Conservation (phyloP, 2,329 filamentous ascomycete species). For the Xylaria sp. region DNA sequence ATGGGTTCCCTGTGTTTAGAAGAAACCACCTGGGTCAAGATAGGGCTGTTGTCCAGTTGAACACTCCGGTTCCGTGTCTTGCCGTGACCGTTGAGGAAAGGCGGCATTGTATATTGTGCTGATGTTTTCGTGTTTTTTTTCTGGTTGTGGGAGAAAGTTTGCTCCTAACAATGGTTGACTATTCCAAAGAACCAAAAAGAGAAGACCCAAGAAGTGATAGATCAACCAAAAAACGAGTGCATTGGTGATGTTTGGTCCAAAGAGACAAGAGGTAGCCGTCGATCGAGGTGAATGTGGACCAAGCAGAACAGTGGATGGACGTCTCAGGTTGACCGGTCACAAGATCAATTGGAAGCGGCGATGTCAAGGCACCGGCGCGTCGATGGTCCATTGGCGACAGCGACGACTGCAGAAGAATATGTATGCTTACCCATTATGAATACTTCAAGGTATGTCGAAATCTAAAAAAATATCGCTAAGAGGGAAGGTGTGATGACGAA, state of each 20-base stretch:
- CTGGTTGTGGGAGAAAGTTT: slow-evolving; percentile 45
- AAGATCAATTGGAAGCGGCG: slow-evolving; percentile 37
- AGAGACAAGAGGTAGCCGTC: slow-evolving; percentile 24
- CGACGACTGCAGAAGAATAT: slow-evolving; percentile 44
- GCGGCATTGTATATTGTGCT: slow-evolving; percentile 53
- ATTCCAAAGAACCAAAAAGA: slow-evolving; percentile 51
- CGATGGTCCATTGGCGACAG: slow-evolving; percentile 38
- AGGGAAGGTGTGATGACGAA: slow-evolving; percentile 44
- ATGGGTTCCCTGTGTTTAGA: slow-evolving; percentile 38
- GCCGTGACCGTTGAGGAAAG: slow-evolving; percentile 57
- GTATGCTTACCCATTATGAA: slow-evolving; percentile 60
- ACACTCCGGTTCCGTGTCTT: slow-evolving; percentile 60
- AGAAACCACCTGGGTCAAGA: slow-evolving; percentile 34
- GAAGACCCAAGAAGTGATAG: slow-evolving; percentile 59
- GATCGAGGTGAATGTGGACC: slow-evolving; percentile 27
- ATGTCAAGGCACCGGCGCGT: slow-evolving; percentile 41
- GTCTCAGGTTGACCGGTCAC: slow-evolving; percentile 26
- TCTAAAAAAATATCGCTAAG: slow-evolving; percentile 43
- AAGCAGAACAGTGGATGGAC: slow-evolving; percentile 24
- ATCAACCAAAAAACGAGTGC: slow-evolving; percentile 54
- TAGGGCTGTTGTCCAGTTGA: slow-evolving; percentile 54
- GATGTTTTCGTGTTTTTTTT: slow-evolving; percentile 37
- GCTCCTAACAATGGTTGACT: slow-evolving; percentile 51
- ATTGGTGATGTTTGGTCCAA: slow-evolving; percentile 43
- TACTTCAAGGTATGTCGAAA: slow-evolving; percentile 47